Evolutionary conservation across 805 yeast genomes (phyloP).

Genomic region (Candida verbasci): DNA sequence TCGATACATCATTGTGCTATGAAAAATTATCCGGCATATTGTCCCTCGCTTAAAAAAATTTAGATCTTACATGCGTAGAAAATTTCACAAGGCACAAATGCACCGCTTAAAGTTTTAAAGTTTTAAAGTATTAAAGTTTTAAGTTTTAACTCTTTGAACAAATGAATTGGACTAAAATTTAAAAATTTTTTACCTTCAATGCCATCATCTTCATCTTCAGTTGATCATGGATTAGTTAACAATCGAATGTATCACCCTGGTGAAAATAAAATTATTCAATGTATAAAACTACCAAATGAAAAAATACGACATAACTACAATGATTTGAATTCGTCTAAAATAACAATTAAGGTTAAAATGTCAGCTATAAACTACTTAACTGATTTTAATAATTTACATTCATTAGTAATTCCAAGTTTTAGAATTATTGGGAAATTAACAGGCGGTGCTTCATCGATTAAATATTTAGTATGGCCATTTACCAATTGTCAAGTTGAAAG

Average conservation of each 20-base stretch:
- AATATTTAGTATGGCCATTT: slow-evolving; percentile 30
- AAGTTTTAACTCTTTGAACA: too few relatives aligned
- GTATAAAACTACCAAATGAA: not conserved
- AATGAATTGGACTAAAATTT: too few relatives aligned
- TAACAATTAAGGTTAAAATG: slow-evolving; percentile 22
- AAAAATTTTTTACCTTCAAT: too few relatives aligned
- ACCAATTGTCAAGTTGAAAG: slow-evolving; percentile 28
- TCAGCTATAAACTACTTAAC: slow-evolving; percentile 22
- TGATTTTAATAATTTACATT: slow-evolving; percentile 17
- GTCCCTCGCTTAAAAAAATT: too few relatives aligned
- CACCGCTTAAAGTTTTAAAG: too few relatives aligned
- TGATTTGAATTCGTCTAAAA: slow-evolving; percentile 11
- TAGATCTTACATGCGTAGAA: too few relatives aligned
- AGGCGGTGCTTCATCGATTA: slow-evolving; percentile 11
- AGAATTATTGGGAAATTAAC: slow-evolving; percentile 28
- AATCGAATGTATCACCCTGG: slow-evolving; percentile 22
- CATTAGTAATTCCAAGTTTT: slow-evolving; percentile 28
- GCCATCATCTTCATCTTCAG: not conserved
- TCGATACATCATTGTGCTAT: too few relatives aligned
- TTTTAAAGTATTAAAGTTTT: too few relatives aligned
- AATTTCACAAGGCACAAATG: too few relatives aligned
- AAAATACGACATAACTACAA: slow-evolving; percentile 2
- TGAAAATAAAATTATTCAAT: not conserved
- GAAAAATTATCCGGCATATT: too few relatives aligned
- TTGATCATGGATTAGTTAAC: slow-evolving; percentile 11